phyloP scores from a whole-genome alignment of 2,329 filamentous ascomycete species.

The Madurella fahalii region DNA sequence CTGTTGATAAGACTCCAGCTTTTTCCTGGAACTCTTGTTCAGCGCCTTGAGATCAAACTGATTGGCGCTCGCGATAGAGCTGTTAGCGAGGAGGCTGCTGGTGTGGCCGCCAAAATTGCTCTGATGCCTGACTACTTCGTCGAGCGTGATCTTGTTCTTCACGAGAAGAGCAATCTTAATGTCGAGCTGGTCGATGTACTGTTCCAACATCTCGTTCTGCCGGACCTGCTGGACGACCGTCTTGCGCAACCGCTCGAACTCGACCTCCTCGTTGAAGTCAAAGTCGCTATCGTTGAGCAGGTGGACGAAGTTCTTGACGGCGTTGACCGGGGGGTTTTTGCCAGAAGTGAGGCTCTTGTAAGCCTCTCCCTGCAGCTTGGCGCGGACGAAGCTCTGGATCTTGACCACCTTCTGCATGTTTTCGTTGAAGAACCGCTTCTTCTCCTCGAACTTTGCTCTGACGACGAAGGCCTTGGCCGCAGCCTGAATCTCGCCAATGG shows the following conservation, averaged over 20 bases:
- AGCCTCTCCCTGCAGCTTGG: constrained; percentile 91
- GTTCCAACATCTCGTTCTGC: constrained; percentile 93
- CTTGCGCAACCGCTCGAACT: constrained; percentile 91
- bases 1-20: constrained; percentile 94
- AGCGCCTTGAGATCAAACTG: constrained; percentile 95
- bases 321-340: constrained; percentile 93
- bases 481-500: constrained; percentile 70
- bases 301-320: constrained; percentile 97
- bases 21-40: constrained; percentile 93
- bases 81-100: constrained; percentile 78
- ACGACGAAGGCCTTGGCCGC: constrained; percentile 69
- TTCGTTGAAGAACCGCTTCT: constrained; percentile 82
- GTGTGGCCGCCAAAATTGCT: constrained; percentile 91
- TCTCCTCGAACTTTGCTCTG: constrained; percentile 72
- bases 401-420: constrained; percentile 99
- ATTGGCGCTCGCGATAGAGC: constrained; percentile 82
- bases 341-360: constrained; percentile 96
- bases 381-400: constrained; percentile 93
- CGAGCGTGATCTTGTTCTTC: constrained; percentile 98
- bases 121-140: constrained; percentile 95
- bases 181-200: constrained; percentile 96
- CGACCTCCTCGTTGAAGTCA: constrained; percentile 97
- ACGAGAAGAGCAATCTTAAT: constrained; percentile 98
- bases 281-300: constrained; percentile 97
- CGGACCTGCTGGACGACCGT: constrained; percentile 95